These are phyloP conservation scores for Trichocladium uniseriatum DNA, from an alignment of 495 filamentous ascomycete genomes.

Conservation along the genomic window DNA sequence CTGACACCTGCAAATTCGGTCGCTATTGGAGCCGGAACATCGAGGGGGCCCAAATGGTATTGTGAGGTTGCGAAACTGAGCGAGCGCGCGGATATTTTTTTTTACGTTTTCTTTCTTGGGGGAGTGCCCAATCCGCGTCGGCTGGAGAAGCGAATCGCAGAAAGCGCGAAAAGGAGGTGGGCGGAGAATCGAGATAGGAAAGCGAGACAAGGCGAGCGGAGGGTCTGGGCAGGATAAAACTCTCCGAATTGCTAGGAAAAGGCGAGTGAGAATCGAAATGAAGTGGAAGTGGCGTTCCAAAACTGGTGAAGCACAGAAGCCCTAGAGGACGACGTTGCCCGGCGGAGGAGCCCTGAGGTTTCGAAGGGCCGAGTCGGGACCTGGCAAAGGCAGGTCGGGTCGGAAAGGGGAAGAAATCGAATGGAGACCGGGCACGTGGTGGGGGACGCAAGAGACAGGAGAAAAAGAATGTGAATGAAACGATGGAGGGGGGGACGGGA, in stretches of 20 bases:
- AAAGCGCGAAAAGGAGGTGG: not conserved
- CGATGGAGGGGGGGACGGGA: constrained; percentile 35
- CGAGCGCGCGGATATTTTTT: not conserved
- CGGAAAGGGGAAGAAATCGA: constrained; percentile 7
- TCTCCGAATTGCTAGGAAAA: not conserved
- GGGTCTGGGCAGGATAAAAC: constrained; percentile 11
- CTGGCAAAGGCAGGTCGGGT: constrained; percentile 1
- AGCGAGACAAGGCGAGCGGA: constrained; percentile 4
- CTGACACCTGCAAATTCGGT: constrained; percentile 21
- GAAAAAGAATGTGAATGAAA: constrained; percentile 32
- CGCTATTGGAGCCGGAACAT: constrained; percentile 26
- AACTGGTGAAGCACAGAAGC: constrained; percentile 14
- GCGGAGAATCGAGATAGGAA: constrained; percentile 1
- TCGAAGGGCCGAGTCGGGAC: constrained; percentile 1
- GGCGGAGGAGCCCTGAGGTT: constrained; percentile 5
- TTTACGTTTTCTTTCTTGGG: not conserved
- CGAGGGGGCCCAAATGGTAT: constrained; percentile 10
- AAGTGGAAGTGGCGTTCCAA: constrained; percentile 17
- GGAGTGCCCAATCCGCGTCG: not conserved
- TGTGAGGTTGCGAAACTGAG: not conserved
- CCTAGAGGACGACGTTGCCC: constrained; percentile 8
- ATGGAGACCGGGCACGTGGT: constrained; percentile 12
- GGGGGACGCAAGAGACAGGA: constrained; percentile 17
- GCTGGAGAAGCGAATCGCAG: constrained; percentile 7
- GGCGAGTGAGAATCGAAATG: constrained; percentile 16